Conservation (phyloP, 306 rosid genomes). For the Vicia faba region DNA sequence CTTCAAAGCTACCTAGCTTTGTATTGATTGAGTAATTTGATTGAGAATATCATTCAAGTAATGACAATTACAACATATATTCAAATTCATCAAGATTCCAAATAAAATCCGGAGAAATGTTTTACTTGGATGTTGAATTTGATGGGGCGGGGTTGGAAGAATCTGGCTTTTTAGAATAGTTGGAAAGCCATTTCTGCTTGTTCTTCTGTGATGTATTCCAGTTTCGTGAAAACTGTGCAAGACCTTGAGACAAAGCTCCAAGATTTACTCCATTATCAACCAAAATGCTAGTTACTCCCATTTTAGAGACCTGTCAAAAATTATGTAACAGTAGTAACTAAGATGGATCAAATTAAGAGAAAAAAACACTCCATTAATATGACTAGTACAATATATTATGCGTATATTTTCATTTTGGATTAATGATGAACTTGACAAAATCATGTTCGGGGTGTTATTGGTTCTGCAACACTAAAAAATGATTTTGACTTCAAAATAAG, state of each 20-base stretch:
- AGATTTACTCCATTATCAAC: constrained; percentile 76
- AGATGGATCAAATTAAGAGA: neutral
- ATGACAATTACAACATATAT: constrained; percentile 12
- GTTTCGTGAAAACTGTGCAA: constrained; percentile 58
- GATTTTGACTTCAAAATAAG: neutral
- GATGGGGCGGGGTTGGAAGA: constrained; percentile 41
- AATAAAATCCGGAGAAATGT: constrained; percentile 23
- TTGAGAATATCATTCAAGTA: constrained; percentile 1
- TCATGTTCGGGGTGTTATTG: neutral
- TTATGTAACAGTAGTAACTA: neutral
- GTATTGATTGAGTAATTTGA: neutral
- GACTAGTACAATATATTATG: neutral
- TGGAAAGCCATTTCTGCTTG: constrained; percentile 68
- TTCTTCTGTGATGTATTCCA: constrained; percentile 64
- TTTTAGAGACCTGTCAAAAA: constrained; percentile 66
- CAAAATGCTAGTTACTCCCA: constrained; percentile 89
- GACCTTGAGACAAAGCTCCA: constrained; percentile 73
- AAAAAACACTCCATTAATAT: neutral
- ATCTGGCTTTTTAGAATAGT: constrained; percentile 47
- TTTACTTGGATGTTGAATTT: constrained; percentile 34
- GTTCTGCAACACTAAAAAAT: neutral
- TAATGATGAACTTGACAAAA: neutral
- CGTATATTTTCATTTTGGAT: neutral
- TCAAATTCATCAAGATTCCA: constrained; percentile 6
- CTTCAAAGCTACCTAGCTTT: too few species aligned